phyloP scores from a whole-genome alignment of 345 rosid species.

The Boechera stricta region DNA sequence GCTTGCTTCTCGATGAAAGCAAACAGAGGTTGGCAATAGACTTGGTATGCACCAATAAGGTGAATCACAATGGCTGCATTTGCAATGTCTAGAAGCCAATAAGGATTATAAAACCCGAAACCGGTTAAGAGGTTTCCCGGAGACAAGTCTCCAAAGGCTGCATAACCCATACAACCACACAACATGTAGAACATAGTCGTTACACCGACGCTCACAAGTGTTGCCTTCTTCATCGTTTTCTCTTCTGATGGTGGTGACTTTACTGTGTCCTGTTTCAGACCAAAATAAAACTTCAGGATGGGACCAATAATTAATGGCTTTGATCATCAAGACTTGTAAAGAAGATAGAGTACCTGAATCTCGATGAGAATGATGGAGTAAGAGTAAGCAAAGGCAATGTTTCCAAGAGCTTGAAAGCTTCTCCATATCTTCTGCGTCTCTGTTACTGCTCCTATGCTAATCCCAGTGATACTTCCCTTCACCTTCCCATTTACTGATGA shows the following conservation, averaged over 20 bases:
- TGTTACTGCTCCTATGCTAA: slow-evolving; percentile 47
- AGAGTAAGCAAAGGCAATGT: slow-evolving; percentile 59
- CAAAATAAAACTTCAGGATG: neutral
- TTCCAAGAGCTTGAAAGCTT: slow-evolving; percentile 56
- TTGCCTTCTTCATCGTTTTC: slow-evolving; percentile 89
- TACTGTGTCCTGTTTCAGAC: slow-evolving; percentile 42
- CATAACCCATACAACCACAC: slow-evolving; percentile 92
- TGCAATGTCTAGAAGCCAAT: slow-evolving; percentile 90
- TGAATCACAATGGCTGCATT: slow-evolving; percentile 86
- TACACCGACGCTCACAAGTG: slow-evolving; percentile 64
- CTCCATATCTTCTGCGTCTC: slow-evolving; percentile 56
- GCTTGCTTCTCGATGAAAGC: slow-evolving; percentile 79
- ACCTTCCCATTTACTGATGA: slow-evolving; percentile 39
- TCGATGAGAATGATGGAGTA: slow-evolving; percentile 52
- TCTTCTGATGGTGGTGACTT: slow-evolving; percentile 80
- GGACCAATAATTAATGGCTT: neutral
- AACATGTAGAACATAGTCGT: slow-evolving; percentile 89
- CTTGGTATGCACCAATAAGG: slow-evolving; percentile 92
- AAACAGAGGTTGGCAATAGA: slow-evolving; percentile 83
- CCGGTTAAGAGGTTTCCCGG: slow-evolving; percentile 90
- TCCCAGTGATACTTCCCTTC: slow-evolving; percentile 55
- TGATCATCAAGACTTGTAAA: slow-evolving; percentile 7
- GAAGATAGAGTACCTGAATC: slow-evolving; percentile 45
- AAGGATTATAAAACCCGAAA: slow-evolving; percentile 85
- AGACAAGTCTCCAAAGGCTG: slow-evolving; percentile 83